Evolutionary conservation across 192 early-diverging fungal genomes (phyloP).

Genomic region (Endogone sp.): DNA sequence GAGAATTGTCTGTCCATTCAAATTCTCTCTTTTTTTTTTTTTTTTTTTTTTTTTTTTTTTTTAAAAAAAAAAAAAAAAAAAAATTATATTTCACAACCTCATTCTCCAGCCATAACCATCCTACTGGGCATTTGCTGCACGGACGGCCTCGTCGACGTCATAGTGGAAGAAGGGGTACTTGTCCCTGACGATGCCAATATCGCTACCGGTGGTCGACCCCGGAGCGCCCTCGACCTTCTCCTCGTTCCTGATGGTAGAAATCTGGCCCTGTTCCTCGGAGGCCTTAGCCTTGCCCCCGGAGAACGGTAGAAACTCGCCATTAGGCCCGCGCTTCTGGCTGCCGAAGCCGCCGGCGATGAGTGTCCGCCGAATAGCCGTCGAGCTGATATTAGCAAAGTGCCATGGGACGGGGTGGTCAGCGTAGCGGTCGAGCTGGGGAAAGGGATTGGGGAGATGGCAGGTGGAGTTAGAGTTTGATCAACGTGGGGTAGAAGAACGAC

Average conservation of each 20-base stretch:
- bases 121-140: slow-evolving; percentile 17
- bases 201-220: neutral
- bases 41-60: no score
- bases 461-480: neutral
- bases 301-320: slow-evolving; percentile 22
- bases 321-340: slow-evolving; percentile 3
- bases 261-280: neutral
- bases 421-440: slow-evolving; percentile 15
- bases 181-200: slow-evolving; percentile 12
- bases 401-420: slow-evolving; percentile 27
- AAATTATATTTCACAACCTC: no score
- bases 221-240: slow-evolving; percentile 2
- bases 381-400: slow-evolving; percentile 29
- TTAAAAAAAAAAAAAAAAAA: no score
- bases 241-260: neutral
- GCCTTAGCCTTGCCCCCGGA: neutral
- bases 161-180: slow-evolving; percentile 29
- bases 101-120: no score
- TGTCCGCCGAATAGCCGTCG: slow-evolving; percentile 18
- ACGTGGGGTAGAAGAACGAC: neutral
- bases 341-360: slow-evolving; percentile 31
- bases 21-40: no score
- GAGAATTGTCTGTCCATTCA: no score
- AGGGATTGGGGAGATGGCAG: neutral
- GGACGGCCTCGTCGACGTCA: slow-evolving; percentile 22